Evolutionary conservation across 2,329 filamentous ascomycete genomes (phyloP), one percentile per base, ranked within the genome.

Genomic region (Periconia sp.): DNA sequence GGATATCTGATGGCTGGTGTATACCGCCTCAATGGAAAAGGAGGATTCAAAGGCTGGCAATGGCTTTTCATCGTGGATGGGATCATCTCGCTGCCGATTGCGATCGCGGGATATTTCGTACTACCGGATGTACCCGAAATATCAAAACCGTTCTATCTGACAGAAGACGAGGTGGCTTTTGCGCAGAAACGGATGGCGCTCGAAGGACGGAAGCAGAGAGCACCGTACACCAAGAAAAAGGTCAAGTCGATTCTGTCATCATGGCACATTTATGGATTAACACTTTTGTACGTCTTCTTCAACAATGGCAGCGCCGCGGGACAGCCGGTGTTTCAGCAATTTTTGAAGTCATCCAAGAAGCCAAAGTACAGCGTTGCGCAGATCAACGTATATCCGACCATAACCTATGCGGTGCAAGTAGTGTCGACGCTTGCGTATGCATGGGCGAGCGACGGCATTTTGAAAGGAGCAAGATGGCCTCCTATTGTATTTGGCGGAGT

Each of bases 191-290:
- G 81, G 23, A 83, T 84, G 80, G 58, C 77, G 55, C 61, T 78
- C 5, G 79, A 82, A 65, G 78, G 80, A 17, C 69, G 81, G 11
- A 67, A 76, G 54, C 66, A 74, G 19, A 66, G 78, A 49, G 66
- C 72, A 43, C 77, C 78, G 0, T 81, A 79, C 57, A 81, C 78
- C 0, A 74, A 70, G 49, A 65, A 71, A 2, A 87, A 85, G 69
- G 62, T 88, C 40, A 79, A 77, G 67, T 82, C 81, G 60, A 87
- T 88, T 17, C 82, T 88, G 52, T 76, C 77, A 0, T 82, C 81
- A 6, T 89, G 86, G 86, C 85, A 86, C 56, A 82, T 89, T 1
- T 89, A 85, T 51, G 59, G 81, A 0, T 72, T 89, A 2, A 79
- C 79, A 0, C 50, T 82, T 0, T 69, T 87, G 1, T 89, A 88